Evolutionary conservation across 192 early-diverging fungal genomes (phyloP).

Genomic region (Radiomyces spectabilis): DNA sequence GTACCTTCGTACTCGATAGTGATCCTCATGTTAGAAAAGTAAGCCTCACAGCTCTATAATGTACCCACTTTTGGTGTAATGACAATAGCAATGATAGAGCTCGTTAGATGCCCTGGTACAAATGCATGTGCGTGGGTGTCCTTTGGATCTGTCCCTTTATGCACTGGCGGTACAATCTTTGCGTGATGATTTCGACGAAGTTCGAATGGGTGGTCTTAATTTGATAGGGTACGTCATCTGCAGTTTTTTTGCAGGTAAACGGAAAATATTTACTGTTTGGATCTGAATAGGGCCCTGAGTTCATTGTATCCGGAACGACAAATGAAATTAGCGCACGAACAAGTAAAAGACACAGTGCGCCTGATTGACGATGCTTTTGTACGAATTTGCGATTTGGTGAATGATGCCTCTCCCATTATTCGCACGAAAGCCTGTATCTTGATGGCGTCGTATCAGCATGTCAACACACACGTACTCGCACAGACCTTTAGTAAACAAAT

Average conservation of each 20-base stretch:
- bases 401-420: conserved; percentile 60
- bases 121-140: conserved; percentile 37
- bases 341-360: conserved; percentile 17
- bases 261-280: neutral
- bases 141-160: conserved; percentile 48
- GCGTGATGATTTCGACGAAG: conserved; percentile 65
- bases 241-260: neutral
- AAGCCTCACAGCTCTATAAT: neutral
- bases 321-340: conserved; percentile 19
- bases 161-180: conserved; percentile 54
- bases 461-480: conserved; percentile 46
- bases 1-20: conserved; percentile 37
- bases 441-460: conserved; percentile 58
- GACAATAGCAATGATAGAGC: conserved; percentile 24
- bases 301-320: conserved; percentile 20
- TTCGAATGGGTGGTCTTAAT: conserved; percentile 59
- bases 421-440: conserved; percentile 67
- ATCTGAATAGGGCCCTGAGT: conserved; percentile 10
- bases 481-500: conserved; percentile 78
- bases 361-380: conserved; percentile 66
- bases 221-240: conserved; percentile 47
- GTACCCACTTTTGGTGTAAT: neutral
- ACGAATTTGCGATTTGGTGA: conserved; percentile 77
- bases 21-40: conserved; percentile 49
- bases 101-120: conserved; percentile 40